Evolutionary conservation across 768 basidiomycete species (phyloP).

Genomic region (Boletus eberwhitei): DNA sequence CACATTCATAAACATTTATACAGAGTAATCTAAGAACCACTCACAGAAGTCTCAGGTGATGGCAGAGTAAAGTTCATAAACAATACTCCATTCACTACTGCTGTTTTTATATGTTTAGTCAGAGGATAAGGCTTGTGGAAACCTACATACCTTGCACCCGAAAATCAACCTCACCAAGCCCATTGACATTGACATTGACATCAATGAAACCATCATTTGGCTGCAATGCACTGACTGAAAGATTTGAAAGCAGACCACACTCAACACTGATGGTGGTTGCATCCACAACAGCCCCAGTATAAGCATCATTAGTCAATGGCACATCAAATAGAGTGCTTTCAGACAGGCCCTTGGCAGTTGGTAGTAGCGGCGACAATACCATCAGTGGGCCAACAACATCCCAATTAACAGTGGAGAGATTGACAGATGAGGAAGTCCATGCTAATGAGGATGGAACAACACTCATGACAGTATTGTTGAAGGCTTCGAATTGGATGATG

Average conservation of each 20-base stretch:
- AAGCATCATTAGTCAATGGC: too few relatives aligned
- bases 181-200: neutral
- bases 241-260: constrained; percentile 15
- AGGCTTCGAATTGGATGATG: constrained; percentile 20
- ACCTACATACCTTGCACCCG: neutral
- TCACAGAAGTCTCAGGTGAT: too few relatives aligned
- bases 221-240: neutral
- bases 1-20: too few relatives aligned
- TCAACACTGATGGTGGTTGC: too few relatives aligned
- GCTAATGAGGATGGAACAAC: neutral
- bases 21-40: neutral
- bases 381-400: too few relatives aligned
- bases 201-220: neutral
- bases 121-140: neutral
- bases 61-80: too few relatives aligned
- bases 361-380: too few relatives aligned
- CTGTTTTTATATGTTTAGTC: neutral
- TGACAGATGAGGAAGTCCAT: neutral
- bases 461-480: constrained; percentile 1
- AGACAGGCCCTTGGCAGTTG: too few relatives aligned
- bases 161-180: neutral
- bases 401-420: neutral
- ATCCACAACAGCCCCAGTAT: too few relatives aligned
- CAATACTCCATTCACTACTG: rapidly evolving
- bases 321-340: too few relatives aligned